A percentile compares a stretch with the other conserved stretches of the same genome.
Conservation (phyloP, 73 alveolate species). For the Tetrahymena thermophila region DNA sequence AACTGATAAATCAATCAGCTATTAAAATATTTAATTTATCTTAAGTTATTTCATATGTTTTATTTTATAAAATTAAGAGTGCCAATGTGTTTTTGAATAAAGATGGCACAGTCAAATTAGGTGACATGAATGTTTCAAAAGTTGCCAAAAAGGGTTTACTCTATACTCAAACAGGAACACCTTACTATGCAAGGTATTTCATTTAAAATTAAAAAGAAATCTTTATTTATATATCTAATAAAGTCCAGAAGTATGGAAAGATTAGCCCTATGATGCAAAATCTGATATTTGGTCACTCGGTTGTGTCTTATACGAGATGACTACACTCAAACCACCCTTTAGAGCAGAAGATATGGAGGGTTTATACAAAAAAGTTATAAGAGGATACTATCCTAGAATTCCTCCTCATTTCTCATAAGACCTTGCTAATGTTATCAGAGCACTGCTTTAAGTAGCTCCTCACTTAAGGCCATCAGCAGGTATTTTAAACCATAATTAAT, state of each 20-base stretch:
- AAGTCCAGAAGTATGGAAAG: constrained; percentile 96
- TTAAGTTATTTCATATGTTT: not conserved
- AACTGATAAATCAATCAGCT: not conserved
- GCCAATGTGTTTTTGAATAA: constrained; percentile 80
- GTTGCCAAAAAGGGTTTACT: constrained; percentile 74
- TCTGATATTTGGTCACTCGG: constrained; percentile 97
- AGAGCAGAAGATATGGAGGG: constrained; percentile 94
- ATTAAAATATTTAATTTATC: too few species aligned
- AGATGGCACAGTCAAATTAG: constrained; percentile 82
- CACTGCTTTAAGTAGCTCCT: constrained; percentile 52
- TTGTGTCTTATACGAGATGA: constrained; percentile 92
- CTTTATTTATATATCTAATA: not conserved
- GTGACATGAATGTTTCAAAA: constrained; percentile 89
- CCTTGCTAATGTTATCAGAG: constrained; percentile 49
- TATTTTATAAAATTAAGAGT: constrained; percentile 51
- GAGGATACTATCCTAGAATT: constrained; percentile 68
- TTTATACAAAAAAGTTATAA: constrained; percentile 65
- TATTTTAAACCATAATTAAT: not conserved
- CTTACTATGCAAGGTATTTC: constrained; percentile 74
- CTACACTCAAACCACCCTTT: constrained; percentile 92
- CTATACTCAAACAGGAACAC: constrained; percentile 95
- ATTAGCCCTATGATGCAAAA: constrained; percentile 89
- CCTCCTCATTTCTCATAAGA: constrained; percentile 67
- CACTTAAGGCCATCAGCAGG: constrained; percentile 31
- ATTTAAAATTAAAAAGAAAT: not conserved